Evolutionary conservation across 176 grass and related monocot species (phyloP), one percentile per base, ranked within the genome.

Genomic region (Cymbopogon citratus): DNA sequence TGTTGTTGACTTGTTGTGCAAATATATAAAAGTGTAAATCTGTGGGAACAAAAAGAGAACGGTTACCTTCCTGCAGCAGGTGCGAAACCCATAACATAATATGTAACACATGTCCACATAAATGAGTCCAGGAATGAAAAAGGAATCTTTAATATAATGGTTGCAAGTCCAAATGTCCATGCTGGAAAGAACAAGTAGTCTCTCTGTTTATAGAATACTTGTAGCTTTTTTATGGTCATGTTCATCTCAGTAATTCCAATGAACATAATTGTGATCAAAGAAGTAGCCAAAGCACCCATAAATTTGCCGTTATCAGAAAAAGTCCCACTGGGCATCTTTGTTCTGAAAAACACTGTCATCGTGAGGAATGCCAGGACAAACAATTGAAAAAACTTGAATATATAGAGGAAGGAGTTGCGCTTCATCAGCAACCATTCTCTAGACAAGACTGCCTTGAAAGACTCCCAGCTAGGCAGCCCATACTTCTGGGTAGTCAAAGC

Each of bases 11-110:
- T 18, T 51, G 1, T 40, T 33, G 31, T 33, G 1, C 5, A 41
- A 21, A 24, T 69, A 68, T 38, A 41, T 41, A 24, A 7, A 41
- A 69, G 33, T 36, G 33, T 35, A 66, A 35, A n/a, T 9, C 19
- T 56, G 54, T 23, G 19, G 9, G 34, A 19, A 68, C 9, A 12
- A 33, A 68, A 23, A 68, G 10, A 38, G 34, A 39, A 71, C 21
- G 25, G 6, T 57, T 38, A 92, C 90, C 86, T 88, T 85, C 63
- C 79, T 65, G 86, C 10, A 66, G 86, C 31, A 75, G 91, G 91
- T 74, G 84, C 87, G 23, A 89, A 92, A 14, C 91, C 91, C 23
- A 85, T 87, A 12, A 78, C 87, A 79, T 92, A 92, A 39, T 92
- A 92, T 0, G 91, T 92, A 11, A 92, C 59, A 31, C 29, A 13